These are phyloP conservation scores for Dactylis glomerata DNA, from an alignment of 176 grass and related monocot genomes.

Conservation along the genomic window DNA sequence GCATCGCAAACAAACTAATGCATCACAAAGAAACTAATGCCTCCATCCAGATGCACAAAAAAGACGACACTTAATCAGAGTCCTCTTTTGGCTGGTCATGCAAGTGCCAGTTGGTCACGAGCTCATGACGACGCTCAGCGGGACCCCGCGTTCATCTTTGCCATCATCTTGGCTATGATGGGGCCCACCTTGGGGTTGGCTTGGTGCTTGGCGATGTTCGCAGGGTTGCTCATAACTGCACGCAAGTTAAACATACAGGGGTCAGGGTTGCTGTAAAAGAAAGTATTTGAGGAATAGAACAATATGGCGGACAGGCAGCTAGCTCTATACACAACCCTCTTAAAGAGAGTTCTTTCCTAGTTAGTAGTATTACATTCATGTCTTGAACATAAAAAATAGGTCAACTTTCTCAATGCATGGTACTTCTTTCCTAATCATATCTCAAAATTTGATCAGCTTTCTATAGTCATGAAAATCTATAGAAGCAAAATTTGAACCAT, in stretches of 20 bases:
- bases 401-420: neutral
- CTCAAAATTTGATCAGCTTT: too few species aligned
- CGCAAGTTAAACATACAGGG: neutral
- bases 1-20: neutral
- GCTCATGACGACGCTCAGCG: neutral
- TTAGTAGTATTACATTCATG: neutral
- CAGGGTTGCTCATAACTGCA: slow-evolving; percentile 96
- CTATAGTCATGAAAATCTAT: too few species aligned
- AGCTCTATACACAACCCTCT: neutral
- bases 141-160: slow-evolving; percentile 45
- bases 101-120: neutral
- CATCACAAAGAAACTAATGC: neutral
- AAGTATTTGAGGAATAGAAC: neutral
- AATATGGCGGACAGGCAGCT: neutral
- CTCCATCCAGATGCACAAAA: neutral
- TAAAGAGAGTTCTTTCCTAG: neutral
- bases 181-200: slow-evolving; percentile 69
- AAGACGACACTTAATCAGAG: neutral
- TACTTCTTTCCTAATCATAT: too few species aligned
- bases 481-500: neutral
- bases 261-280: neutral
- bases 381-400: neutral
- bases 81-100: neutral
- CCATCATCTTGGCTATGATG: slow-evolving; percentile 84
- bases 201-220: slow-evolving; percentile 68